phyloP scores from a whole-genome alignment of 23 red algal genomes.

The Pyropia yezoensis region DNA sequence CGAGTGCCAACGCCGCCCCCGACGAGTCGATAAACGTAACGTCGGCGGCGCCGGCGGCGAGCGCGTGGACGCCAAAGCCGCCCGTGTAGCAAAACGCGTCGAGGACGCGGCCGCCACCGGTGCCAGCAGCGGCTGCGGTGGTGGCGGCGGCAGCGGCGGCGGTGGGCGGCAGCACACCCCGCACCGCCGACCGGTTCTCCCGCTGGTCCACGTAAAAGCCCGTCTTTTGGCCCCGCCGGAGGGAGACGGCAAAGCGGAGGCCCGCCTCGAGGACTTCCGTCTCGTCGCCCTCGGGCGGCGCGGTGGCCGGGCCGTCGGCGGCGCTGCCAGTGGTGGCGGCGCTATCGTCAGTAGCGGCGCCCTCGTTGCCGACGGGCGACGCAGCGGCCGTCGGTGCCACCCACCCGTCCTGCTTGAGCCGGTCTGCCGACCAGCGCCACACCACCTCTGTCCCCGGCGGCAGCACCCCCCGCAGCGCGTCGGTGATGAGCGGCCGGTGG shows the following conservation, averaged over 20 bases:
- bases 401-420: constrained; percentile 39
- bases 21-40: constrained; percentile 43
- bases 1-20: constrained; percentile 9
- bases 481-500: constrained; percentile 8
- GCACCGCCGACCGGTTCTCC: constrained; percentile 20
- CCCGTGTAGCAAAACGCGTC: constrained; percentile 53
- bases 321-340: neutral
- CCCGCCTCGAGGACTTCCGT: constrained; percentile 9
- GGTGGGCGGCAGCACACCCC: no score
- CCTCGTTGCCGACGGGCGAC: neutral
- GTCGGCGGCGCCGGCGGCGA: constrained; percentile 6
- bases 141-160: neutral
- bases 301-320: neutral
- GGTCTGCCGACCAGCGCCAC: constrained; percentile 13
- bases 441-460: neutral
- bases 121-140: neutral
- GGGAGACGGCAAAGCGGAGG: constrained; percentile 8
- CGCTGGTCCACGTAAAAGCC: constrained; percentile 58
- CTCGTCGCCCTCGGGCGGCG: neutral
- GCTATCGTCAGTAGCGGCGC: neutral
- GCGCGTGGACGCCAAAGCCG: constrained; percentile 39
- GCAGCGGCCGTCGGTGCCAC: neutral
- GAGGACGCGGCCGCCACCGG: constrained; percentile 7
- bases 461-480: constrained; percentile 6
- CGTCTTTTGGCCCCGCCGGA: constrained; percentile 41